Conservation (phyloP, 306 rosid genomes). For the peach (Prunus persica) region DNA sequence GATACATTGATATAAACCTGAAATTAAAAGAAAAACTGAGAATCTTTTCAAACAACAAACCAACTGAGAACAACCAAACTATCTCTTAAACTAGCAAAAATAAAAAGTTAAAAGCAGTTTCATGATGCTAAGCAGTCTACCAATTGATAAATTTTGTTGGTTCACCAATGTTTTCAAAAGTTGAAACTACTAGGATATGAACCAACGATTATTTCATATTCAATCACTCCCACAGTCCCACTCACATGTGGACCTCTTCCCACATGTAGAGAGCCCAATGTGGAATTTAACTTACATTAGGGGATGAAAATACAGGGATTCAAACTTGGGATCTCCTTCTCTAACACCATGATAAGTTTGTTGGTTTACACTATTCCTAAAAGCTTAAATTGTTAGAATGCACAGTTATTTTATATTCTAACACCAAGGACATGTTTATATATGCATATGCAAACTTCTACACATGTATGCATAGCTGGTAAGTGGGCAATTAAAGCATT, state of each 20-base stretch:
- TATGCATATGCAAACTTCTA: not conserved
- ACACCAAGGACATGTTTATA: not conserved
- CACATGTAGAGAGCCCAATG: not conserved
- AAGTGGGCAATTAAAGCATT: no score
- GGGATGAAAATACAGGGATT: not conserved
- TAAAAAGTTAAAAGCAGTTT: not conserved
- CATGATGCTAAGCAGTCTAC: not conserved
- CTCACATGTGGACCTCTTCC: not conserved
- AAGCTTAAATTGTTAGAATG: not conserved
- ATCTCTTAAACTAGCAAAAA: not conserved
- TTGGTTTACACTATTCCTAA: not conserved
- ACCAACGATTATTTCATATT: not conserved
- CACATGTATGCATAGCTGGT: not conserved
- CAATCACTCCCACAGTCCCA: not conserved
- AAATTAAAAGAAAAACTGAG: slow-evolving; percentile 23
- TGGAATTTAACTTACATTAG: not conserved
- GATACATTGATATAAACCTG: slow-evolving; percentile 56
- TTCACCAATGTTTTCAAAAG: not conserved
- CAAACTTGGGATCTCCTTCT: not conserved
- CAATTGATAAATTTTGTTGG: not conserved
- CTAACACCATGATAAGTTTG: not conserved
- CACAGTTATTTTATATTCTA: not conserved
- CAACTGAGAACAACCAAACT: not conserved
- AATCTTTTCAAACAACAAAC: not conserved
- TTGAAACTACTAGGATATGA: not conserved